These are phyloP conservation scores for Suhomyces sp. DNA, from an alignment of 805 yeast genomes.

Conservation along the genomic window DNA sequence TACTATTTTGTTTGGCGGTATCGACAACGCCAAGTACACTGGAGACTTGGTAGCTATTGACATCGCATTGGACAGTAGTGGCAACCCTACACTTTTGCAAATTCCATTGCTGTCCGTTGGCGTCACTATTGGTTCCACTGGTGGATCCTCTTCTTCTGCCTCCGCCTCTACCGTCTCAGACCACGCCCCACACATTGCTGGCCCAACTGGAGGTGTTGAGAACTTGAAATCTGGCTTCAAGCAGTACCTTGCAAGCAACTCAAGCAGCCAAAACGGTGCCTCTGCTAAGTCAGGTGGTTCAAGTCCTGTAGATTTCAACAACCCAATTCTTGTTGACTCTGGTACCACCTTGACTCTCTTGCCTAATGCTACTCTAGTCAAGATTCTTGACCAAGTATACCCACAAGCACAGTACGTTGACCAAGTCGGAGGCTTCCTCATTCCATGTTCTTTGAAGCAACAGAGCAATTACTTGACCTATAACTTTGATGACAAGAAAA, in stretches of 20 bases:
- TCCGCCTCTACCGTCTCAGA: background rate
- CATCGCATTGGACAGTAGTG: constrained; percentile 13
- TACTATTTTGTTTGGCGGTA: constrained; percentile 67
- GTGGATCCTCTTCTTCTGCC: background rate
- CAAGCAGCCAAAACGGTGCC: background rate
- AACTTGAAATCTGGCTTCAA: background rate
- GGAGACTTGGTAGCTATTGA: constrained; percentile 42
- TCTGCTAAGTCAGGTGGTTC: background rate
- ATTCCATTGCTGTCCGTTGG: constrained; percentile 18
- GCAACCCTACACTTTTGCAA: constrained; percentile 13
- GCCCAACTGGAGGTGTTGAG: background rate
- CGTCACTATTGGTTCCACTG: constrained; percentile 7
- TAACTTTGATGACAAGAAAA: constrained; percentile 8
- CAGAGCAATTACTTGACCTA: constrained; percentile 9
- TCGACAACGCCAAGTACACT: constrained; percentile 58
- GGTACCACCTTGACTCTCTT: constrained; percentile 54
- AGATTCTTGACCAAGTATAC: constrained; percentile 6
- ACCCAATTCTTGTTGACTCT: constrained; percentile 50
- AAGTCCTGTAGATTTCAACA: constrained; percentile 6
- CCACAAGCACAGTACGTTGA: constrained; percentile 6
- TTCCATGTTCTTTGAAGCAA: constrained; percentile 14
- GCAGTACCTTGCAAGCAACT: background rate
- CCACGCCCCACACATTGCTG: constrained; percentile 2
- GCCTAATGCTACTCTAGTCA: constrained; percentile 26
- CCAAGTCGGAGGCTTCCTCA: constrained; percentile 7